Conservation (phyloP, 305 asterid species). For the Petunia hybrid region DNA sequence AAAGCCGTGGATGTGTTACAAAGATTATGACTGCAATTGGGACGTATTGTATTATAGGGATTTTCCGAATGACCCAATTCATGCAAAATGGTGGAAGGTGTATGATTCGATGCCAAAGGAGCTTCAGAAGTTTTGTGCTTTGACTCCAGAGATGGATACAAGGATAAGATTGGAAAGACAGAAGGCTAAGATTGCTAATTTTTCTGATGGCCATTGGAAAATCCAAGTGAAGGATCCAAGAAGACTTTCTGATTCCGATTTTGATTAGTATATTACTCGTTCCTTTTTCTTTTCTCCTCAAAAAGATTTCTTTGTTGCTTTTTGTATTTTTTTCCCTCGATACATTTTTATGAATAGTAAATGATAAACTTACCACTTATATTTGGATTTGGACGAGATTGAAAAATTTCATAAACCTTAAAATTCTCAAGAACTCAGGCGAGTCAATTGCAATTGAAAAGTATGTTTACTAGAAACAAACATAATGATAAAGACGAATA, state of each 20-base stretch:
- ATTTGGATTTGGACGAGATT: not conserved
- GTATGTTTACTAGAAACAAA: no score
- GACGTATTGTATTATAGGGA: constrained; percentile 41
- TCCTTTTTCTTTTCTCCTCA: constrained; percentile 14
- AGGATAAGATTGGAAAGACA: constrained; percentile 48
- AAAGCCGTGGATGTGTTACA: constrained; percentile 89
- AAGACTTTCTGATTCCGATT: constrained; percentile 27
- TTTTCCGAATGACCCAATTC: constrained; percentile 72
- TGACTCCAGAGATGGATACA: constrained; percentile 53
- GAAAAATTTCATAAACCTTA: not conserved
- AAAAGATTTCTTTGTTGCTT: constrained; percentile 18
- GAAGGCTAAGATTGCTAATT: constrained; percentile 47
- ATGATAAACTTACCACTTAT: not conserved
- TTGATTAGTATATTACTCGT: not conserved
- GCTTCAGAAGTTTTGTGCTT: constrained; percentile 51
- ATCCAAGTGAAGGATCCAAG: constrained; percentile 63
- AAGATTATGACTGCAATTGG: constrained; percentile 91
- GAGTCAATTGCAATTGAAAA: not conserved
- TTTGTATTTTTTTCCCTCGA: not conserved
- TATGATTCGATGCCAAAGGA: constrained; percentile 58
- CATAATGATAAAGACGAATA: no score
- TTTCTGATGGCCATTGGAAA: constrained; percentile 72
- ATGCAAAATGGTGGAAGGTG: constrained; percentile 75
- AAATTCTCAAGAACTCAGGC: not conserved
- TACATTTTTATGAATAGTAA: not conserved